Evolutionary conservation across 331 rosid species (phyloP).

Genomic region (Erythrophleum ivorense): DNA sequence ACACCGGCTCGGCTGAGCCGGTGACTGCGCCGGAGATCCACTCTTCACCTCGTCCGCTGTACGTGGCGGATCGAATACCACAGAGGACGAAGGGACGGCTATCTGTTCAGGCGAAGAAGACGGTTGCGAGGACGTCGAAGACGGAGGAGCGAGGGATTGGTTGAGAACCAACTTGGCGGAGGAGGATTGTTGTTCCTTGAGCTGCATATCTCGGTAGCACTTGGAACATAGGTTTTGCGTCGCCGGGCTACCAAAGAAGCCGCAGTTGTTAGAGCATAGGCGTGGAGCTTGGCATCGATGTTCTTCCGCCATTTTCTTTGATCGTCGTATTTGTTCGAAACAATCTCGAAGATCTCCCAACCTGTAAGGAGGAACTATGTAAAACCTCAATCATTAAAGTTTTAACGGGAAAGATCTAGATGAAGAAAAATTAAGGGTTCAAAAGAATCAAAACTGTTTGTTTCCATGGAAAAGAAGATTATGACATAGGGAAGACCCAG

Average conservation of each 20-base stretch:
- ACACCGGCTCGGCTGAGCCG: constrained; percentile 55
- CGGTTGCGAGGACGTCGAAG: constrained; percentile 28
- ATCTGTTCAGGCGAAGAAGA: constrained; percentile 12
- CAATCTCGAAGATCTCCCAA: neutral
- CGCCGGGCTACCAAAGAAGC: constrained; percentile 80
- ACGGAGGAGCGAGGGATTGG: constrained; percentile 54
- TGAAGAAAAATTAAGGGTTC: neutral
- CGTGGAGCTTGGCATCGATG: constrained; percentile 80
- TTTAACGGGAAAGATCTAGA: neutral
- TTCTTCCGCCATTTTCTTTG: constrained; percentile 78
- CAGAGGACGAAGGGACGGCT: neutral
- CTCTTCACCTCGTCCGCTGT: neutral
- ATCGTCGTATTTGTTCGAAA: neutral
- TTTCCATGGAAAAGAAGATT: neutral
- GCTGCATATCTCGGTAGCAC: constrained; percentile 74
- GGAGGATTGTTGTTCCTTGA: constrained; percentile 71
- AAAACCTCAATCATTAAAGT: neutral
- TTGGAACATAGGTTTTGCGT: constrained; percentile 76
- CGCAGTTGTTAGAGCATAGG: constrained; percentile 84
- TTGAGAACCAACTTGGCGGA: constrained; percentile 63
- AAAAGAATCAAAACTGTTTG: neutral
- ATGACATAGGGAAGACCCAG: neutral
- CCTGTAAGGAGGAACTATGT: constrained; percentile 16
- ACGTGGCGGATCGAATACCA: neutral
- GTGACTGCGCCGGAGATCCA: neutral